Evolutionary conservation across 2,329 filamentous ascomycete species (phyloP), one percentile per base, ranked within the genome.

Genomic region (Botryotinia convoluta): DNA sequence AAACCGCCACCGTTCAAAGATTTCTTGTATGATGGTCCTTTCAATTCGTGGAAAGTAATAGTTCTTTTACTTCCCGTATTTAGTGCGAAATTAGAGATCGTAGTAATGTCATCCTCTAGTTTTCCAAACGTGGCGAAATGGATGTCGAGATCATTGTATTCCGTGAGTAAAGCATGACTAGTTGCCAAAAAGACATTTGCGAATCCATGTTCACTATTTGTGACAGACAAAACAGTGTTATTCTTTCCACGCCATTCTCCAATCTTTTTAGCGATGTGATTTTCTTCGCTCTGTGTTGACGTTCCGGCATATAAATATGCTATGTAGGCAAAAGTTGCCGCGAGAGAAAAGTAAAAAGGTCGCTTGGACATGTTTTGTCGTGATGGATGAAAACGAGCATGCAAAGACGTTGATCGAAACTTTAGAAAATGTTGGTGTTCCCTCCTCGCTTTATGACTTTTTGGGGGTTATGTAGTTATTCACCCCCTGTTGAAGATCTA

Each of bases 171-270:
- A 32, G 83, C 83, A 39, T 83, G 79, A 9, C 78, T 78, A 0
- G 83, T 81, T 18, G 84, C 84, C 9, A 86, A 75, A 51, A 83
- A 79, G 37, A 85, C 82, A 75, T 85, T 85, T n/a, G 82, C 81
- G 67, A 85, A 82, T 12, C 85, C 85, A 65, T 81, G 80, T 67
- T 86, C 84, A 44, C 80, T 77, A 74, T 85, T 85, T 3, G 84
- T 82, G 51, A 86, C 74, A 60, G 86, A 81, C 1, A 86, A 78
- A 9, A 85, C 79, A 39, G 74, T 74, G 32, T 74, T 74, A 35
- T 75, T 75, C 44, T 45, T 69, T n/a, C 71, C 71, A 20, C 37
- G 54, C 45, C 35, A 54, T 32, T 42, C 26, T 22, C 26, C 14
- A 14, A 9, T n/a, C 10, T 54, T 16, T 54, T 54, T 37, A 2